Base-by-base conservation (phyloP, 2,329 filamentous ascomycete species). In the Rhynchosporium secalis region DNA sequence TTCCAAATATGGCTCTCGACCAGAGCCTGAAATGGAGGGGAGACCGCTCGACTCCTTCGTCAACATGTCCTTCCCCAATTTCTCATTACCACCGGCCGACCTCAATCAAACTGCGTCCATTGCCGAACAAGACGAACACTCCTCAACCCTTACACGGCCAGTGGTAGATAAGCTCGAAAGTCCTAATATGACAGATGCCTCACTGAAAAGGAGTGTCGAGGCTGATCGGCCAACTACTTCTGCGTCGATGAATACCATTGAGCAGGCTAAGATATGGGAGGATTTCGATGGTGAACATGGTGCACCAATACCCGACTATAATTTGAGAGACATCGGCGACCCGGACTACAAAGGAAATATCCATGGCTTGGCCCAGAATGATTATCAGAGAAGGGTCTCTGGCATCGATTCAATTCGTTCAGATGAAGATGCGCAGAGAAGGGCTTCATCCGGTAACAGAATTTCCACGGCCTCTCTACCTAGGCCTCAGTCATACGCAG, bases 281-380 rank as follows among this genome's bases (percentile, higher is more conserved):
- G 90, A 93, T 73, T 95, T 95, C 72, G 91, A 95, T 72, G 91
- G 91, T 43, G 87, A 89, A 13, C 90, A 94, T 72, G 91, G 86
- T 73, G 60, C 70, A 41, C 62, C 64, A 3, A 31, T 57, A 49
- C 33, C 61, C 6, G 49, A 60, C 12, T 38, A 55, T 40, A 49
- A 26, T 31, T 55, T 55, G 29, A 43, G 29, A 20, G 58, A 61
- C 20, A 28, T 64, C n/a, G 52, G 64, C 46, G 62, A 46, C 45
- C 36, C 45, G 26, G 28, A 54, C 13, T 45, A 8, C 9, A 33
- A 38, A 13, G 28, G 48, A 13, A 31, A 26, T 7, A 9, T 59
- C 7, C 46, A 43, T 15, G 46, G 33, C 26, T 12, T 36, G 26
- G 15, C 33, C 2, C 46, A 52, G 26, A 15, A 33, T 60, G 29